Percentiles rank a stretch among this genome's conserved stretches.
Evolutionary conservation across 306 rosid species (phyloP).

Genomic region (Gastrolobium villosum): DNA sequence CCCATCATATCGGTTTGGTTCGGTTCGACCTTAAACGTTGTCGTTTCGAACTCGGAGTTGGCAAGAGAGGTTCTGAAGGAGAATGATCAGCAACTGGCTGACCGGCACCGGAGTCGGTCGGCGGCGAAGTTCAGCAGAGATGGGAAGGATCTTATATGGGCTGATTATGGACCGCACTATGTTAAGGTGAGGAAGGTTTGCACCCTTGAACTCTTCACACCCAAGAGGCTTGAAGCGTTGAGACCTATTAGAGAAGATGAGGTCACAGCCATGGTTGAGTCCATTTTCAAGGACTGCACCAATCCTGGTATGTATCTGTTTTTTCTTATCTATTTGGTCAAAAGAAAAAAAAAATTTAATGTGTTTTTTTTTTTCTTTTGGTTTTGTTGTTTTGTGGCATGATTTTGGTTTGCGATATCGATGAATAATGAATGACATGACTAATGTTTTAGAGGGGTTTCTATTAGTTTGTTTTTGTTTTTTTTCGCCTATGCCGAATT

Average conservation of each 20-base stretch:
- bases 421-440: too few relatives aligned
- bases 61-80: constrained; percentile 84
- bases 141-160: constrained; percentile 92
- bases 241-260: constrained; percentile 92
- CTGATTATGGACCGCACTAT: constrained; percentile 96
- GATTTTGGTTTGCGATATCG: neutral
- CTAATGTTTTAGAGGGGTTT: neutral
- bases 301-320: constrained; percentile 54
- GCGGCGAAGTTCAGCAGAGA: constrained; percentile 82
- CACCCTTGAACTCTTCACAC: constrained; percentile 90
- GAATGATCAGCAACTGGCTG: constrained; percentile 77
- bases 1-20: constrained; percentile 94
- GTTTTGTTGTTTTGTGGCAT: neutral
- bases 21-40: constrained; percentile 76
- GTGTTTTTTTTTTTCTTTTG: too few relatives aligned
- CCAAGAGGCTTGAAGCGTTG: constrained; percentile 69
- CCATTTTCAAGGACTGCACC: constrained; percentile 65
- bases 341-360: neutral
- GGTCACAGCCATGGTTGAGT: constrained; percentile 88
- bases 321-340: neutral
- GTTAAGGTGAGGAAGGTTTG: constrained; percentile 96
- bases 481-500: too few relatives aligned
- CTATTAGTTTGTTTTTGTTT: neutral
- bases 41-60: constrained; percentile 72
- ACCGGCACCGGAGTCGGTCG: constrained; percentile 76